Evolutionary conservation across 768 basidiomycete genomes (phyloP).

Genomic region (Mycena amicta): DNA sequence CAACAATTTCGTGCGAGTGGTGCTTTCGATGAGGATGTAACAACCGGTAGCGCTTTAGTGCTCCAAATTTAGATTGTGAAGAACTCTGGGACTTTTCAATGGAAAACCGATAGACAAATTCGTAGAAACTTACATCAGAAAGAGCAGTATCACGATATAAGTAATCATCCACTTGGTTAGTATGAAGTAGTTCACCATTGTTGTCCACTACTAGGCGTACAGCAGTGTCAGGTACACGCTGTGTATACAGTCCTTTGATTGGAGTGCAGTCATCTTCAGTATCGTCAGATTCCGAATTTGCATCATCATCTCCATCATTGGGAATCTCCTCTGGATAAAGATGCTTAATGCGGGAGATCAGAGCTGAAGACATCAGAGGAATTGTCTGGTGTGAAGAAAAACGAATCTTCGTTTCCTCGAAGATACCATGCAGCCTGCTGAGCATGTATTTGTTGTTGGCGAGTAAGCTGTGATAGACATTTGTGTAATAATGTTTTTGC

Average conservation of each 20-base stretch:
- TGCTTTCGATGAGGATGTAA: not conserved
- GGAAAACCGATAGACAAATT: constrained; percentile 25
- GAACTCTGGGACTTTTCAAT: constrained; percentile 5
- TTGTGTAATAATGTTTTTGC: constrained; percentile 32
- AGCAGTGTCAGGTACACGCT: not conserved
- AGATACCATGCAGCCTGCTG: constrained; percentile 38
- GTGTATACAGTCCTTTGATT: too few species aligned
- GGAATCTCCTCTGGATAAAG: not conserved
- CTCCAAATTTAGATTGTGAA: constrained; percentile 10
- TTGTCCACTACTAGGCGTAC: not conserved
- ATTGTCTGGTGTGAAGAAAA: constrained; percentile 32
- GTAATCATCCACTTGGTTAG: constrained; percentile 33
- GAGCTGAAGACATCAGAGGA: constrained; percentile 26
- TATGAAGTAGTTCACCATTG: constrained; percentile 14
- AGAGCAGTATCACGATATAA: constrained; percentile 19
- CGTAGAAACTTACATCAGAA: constrained; percentile 27
- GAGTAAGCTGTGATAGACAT: constrained; percentile 31
- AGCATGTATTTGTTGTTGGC: constrained; percentile 36
- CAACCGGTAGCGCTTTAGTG: not conserved
- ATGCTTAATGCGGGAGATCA: constrained; percentile 13
- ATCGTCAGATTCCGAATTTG: not conserved
- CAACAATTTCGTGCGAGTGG: constrained; percentile 18
- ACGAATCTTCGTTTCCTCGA: constrained; percentile 24
- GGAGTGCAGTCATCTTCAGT: not conserved
- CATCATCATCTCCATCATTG: not conserved